Base-by-base conservation (phyloP, 495 filamentous ascomycete species). In the Parachaetomium inaequale region DNA sequence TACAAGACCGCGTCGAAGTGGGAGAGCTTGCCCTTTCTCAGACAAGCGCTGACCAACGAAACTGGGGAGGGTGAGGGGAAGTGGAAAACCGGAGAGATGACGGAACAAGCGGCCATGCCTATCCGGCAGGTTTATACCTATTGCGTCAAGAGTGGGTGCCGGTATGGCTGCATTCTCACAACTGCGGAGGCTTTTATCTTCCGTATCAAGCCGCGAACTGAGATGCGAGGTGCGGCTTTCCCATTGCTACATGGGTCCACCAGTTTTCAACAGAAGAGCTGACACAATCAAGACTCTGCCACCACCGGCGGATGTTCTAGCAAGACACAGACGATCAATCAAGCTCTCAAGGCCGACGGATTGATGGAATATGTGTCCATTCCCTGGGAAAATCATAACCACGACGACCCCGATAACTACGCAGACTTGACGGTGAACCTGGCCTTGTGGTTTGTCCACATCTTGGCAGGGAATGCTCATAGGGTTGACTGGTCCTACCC, bases 361-460 rank as follows among this genome's bases (percentile, higher is more conserved):
- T 46, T 46, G 43, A 46, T 46, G 43, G 43, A 46, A 23, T 46
- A 46, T 15, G 43, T 46, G 43, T 46, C 43, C 17, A 46, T 46
- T 15, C 43, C 43, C 4, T 46, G 43, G 43, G 43, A 46, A 15
- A 46, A 46, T 23, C 43, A 46, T 10, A 46, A 23, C 2, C 17
- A 23, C 5, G 43, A 15, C n/a, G 10, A 23, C 19, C 19, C 15
- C 4, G 5, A 46, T 19, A 10, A 46, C 17, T 46, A 46, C n/a
- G 10, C 8, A 7, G 43, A 2, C 10, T 10, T 46, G 43, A 46
- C 43, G 5, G 43, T 46, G 43, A 46, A 46, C 43, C 43, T 46
- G 19, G 43, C n/a, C n/a, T 46, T 46, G 19, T 46, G 43, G 43
- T 46, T 46, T 23, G n/a, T 46, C 43, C 43, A 46, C n/a, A 46